phyloP scores from a whole-genome alignment of 1,139 yeast species.

The Kluyveromyces sp. region DNA sequence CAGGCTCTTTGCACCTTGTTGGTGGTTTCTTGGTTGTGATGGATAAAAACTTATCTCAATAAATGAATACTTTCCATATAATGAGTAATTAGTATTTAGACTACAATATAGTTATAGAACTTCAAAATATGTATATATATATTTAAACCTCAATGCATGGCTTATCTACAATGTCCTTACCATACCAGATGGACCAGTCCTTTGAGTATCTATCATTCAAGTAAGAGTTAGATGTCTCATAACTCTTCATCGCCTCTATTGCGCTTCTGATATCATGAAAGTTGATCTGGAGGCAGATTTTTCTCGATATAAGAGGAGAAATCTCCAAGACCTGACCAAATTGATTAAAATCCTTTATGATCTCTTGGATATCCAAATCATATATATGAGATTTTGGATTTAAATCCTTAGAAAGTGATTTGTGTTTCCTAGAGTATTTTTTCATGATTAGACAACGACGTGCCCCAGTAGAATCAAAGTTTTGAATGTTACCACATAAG shows the following conservation, averaged over 20 bases:
- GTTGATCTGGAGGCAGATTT: slow-evolving; percentile 54
- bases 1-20: slow-evolving; percentile 89
- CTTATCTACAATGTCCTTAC: slow-evolving; percentile 58
- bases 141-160: slow-evolving; percentile 33
- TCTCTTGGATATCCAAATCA: slow-evolving; percentile 34
- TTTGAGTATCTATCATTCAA: slow-evolving; percentile 40
- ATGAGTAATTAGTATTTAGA: neutral
- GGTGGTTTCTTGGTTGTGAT: slow-evolving; percentile 89
- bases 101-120: neutral
- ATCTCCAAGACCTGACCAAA: slow-evolving; percentile 61
- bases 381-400: slow-evolving; percentile 31
- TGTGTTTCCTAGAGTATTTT: slow-evolving; percentile 20
- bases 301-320: slow-evolving; percentile 59
- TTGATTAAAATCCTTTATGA: slow-evolving; percentile 43
- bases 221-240: slow-evolving; percentile 29
- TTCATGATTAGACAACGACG: slow-evolving; percentile 38
- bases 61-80: neutral
- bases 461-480: slow-evolving; percentile 24
- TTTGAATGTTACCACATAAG: slow-evolving; percentile 24
- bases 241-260: slow-evolving; percentile 49
- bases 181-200: slow-evolving; percentile 61
- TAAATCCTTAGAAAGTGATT: slow-evolving; percentile 26
- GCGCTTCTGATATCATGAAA: slow-evolving; percentile 59
- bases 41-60: slow-evolving; percentile 33
- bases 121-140: neutral